Percentiles rank a stretch among this genome's conserved stretches.
Conservation (phyloP, 345 rosid species). For the Hibiscus syriacus region DNA sequence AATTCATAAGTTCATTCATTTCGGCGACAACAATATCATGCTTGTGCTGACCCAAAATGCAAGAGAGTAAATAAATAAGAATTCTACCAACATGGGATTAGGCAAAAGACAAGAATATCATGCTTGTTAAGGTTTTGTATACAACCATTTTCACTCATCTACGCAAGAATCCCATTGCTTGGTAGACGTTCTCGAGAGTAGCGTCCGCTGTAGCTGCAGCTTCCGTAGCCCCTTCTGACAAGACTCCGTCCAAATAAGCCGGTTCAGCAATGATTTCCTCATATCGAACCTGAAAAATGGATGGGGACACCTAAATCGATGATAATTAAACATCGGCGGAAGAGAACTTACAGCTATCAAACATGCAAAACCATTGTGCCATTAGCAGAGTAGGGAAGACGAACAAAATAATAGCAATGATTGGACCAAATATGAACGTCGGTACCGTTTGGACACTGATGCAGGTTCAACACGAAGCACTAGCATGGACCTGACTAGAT, state of each 20-base stretch:
- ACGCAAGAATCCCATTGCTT: conserved; percentile 77
- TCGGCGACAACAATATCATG: no score
- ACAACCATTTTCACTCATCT: conserved; percentile 27
- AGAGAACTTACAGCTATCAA: background rate
- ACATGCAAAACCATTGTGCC: background rate
- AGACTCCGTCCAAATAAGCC: conserved; percentile 49
- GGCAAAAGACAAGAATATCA: no score
- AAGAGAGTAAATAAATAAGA: no score
- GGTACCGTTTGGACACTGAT: background rate
- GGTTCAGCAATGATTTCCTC: conserved; percentile 61
- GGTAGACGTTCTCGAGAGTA: conserved; percentile 52
- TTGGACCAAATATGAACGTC: background rate
- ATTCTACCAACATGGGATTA: no score
- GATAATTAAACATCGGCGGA: no score
- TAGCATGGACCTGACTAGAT: background rate
- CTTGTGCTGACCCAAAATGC: no score
- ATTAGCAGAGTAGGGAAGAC: background rate
- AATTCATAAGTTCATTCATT: no score
- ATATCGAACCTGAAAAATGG: conserved; percentile 51
- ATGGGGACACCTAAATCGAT: no score
- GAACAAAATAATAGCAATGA: background rate
- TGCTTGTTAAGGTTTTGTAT: conserved; percentile 8
- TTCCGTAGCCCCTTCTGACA: conserved; percentile 55
- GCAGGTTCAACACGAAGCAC: background rate
- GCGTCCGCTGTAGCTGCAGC: conserved; percentile 61